Conservation (phyloP, 768 basidiomycete species). For the Psilocybe tampanensis region DNA sequence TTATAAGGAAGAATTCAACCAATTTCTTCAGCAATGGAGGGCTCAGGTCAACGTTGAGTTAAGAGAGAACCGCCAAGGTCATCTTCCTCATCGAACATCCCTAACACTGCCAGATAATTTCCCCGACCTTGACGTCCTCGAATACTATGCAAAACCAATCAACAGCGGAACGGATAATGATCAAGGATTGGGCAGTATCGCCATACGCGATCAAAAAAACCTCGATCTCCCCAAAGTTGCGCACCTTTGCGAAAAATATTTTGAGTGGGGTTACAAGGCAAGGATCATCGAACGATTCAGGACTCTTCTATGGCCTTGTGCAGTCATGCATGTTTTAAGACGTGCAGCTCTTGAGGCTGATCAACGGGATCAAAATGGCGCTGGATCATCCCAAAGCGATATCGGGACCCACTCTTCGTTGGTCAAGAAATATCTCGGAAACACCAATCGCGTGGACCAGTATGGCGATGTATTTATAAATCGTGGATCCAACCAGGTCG, state of each 20-base stretch:
- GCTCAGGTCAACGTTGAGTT: slow-evolving; percentile 48
- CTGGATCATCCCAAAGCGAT: slow-evolving; percentile 1
- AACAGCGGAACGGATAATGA: slow-evolving; percentile 5
- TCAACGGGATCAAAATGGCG: slow-evolving; percentile 23
- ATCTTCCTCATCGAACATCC: slow-evolving; percentile 48
- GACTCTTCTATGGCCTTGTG: slow-evolving; percentile 62
- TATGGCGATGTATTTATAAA: slow-evolving; percentile 30
- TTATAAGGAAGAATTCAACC: slow-evolving; percentile 31
- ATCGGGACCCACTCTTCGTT: slow-evolving; percentile 24
- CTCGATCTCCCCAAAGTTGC: slow-evolving; percentile 57
- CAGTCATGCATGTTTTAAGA: slow-evolving; percentile 59
- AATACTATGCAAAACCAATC: slow-evolving; percentile 49
- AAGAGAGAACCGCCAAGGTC: slow-evolving; percentile 47
- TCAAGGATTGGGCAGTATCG: slow-evolving; percentile 36
- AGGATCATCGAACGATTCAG: slow-evolving; percentile 67
- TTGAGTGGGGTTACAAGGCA: slow-evolving; percentile 70
- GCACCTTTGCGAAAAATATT: slow-evolving; percentile 63
- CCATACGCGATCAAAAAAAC: slow-evolving; percentile 36
- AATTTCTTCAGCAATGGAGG: slow-evolving; percentile 55
- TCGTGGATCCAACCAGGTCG: slow-evolving; percentile 17
- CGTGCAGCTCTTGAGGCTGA: slow-evolving; percentile 49
- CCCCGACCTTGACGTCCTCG: slow-evolving; percentile 56
- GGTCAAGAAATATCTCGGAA: slow-evolving; percentile 22
- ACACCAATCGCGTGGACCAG: slow-evolving; percentile 10
- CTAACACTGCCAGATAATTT: slow-evolving; percentile 52